Evolutionary conservation across 352 stramenopile genomes (phyloP).

Genomic region (Thraustochytrium striatum): DNA sequence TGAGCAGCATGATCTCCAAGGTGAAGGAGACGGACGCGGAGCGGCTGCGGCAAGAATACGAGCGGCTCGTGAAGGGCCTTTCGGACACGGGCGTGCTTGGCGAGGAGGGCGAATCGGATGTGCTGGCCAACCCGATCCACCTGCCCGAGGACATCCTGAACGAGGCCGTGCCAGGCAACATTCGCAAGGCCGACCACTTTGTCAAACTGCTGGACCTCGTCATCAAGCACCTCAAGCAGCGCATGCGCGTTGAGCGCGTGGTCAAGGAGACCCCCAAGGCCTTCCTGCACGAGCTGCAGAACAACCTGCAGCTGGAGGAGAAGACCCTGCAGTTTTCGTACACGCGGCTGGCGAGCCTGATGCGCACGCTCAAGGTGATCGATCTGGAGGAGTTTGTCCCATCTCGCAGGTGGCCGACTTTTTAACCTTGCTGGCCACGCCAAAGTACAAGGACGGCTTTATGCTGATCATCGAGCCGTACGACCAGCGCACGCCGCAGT

Average conservation of each 20-base stretch:
- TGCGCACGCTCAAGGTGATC: conserved; percentile 70
- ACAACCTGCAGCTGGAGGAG: conserved; percentile 70
- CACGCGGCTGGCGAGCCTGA: conserved; percentile 88
- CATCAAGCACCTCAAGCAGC: conserved; percentile 83
- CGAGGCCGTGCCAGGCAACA: conserved; percentile 74
- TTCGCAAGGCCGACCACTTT: conserved; percentile 95
- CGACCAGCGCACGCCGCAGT: conserved; percentile 52
- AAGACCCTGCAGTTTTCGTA: conserved; percentile 97
- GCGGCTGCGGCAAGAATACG: conserved; percentile 88
- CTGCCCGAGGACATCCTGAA: conserved; percentile 64
- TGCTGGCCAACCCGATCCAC: conserved; percentile 57
- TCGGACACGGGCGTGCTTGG: conserved; percentile 76
- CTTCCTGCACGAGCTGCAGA: conserved; percentile 79
- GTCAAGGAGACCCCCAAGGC: conserved; percentile 91
- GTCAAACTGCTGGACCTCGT: conserved; percentile 94
- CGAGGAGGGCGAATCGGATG: conserved; percentile 61
- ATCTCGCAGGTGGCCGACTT: conserved; percentile 94
- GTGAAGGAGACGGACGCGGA: conserved; percentile 84
- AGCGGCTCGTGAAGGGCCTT: conserved; percentile 88
- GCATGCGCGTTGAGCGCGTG: conserved; percentile 77
- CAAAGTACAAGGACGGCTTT: conserved; percentile 89
- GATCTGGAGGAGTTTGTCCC: conserved; percentile 94
- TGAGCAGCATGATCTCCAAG: conserved; percentile 45
- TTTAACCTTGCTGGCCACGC: conserved; percentile 87
- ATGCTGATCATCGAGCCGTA: conserved; percentile 87